phyloP scores from a whole-genome alignment of 768 basidiomycete species.

The Amanita brunnescens region DNA sequence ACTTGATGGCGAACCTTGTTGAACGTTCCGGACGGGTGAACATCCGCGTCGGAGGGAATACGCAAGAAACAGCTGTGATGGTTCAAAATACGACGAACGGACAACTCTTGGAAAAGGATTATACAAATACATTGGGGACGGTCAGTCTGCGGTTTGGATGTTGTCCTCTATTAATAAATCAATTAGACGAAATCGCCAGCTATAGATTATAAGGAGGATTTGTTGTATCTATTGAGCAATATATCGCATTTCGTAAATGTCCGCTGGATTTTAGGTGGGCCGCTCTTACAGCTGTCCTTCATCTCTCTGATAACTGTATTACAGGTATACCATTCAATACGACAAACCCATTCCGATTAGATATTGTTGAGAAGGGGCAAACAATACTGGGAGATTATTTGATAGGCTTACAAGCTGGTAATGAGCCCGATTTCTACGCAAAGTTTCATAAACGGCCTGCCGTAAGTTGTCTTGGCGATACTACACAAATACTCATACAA shows the following conservation, averaged over 20 bases:
- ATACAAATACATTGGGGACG: conserved; percentile 12
- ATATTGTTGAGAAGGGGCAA: conserved; percentile 53
- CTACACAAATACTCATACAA: not conserved
- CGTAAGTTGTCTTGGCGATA: conserved; percentile 24
- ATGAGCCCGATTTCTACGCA: conserved; percentile 54
- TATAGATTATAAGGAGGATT: conserved; percentile 51
- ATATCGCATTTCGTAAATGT: conserved; percentile 53
- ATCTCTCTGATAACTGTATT: not conserved
- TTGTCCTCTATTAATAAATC: not conserved
- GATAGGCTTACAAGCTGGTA: conserved; percentile 63
- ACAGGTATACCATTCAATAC: conserved; percentile 59
- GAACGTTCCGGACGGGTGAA: conserved; percentile 53
- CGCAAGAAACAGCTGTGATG: conserved; percentile 56
- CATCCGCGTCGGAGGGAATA: conserved; percentile 71
- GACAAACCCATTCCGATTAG: conserved; percentile 41
- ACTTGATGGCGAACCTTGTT: conserved; percentile 61
- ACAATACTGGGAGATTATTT: conserved; percentile 60
- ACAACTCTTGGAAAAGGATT: conserved; percentile 20
- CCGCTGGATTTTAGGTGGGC: conserved; percentile 54
- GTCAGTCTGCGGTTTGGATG: conserved; percentile 8
- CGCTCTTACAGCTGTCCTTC: not conserved
- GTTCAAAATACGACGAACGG: conserved; percentile 39
- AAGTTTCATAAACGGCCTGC: conserved; percentile 29
- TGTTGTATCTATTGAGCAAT: conserved; percentile 58
- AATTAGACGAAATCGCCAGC: conserved; percentile 60